phyloP scores from a whole-genome alignment of 257 asterid species.

The Leonotis leonurus region DNA sequence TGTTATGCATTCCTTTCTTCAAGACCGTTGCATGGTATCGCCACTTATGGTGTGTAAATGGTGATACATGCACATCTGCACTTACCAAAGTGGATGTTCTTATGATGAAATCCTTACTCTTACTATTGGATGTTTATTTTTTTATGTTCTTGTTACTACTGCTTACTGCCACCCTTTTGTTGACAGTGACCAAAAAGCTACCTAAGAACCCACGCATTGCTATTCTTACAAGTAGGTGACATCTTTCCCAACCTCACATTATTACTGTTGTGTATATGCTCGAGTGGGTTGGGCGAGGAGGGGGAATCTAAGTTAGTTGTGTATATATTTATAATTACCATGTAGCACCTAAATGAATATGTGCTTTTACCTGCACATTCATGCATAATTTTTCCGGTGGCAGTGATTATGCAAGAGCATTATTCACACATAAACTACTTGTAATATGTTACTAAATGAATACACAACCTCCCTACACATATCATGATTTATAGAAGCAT shows the following conservation, averaged over 20 bases:
- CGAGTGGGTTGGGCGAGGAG: neutral
- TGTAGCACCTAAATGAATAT: neutral
- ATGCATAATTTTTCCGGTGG: neutral
- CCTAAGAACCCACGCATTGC: conserved; percentile 13
- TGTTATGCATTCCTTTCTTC: too few relatives aligned
- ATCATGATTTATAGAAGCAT: neutral
- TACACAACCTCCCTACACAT: neutral
- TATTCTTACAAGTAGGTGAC: conserved; percentile 39
- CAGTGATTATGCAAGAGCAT: neutral
- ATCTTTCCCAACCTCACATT: neutral
- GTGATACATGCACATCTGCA: neutral
- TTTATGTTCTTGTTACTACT: conserved; percentile 15
- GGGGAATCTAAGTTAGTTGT: neutral
- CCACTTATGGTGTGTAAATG: neutral
- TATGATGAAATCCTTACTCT: neutral
- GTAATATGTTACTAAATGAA: neutral
- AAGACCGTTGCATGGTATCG: neutral
- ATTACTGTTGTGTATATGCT: neutral
- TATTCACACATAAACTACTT: neutral
- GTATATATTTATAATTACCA: neutral
- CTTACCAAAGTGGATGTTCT: neutral
- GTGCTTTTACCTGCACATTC: neutral
- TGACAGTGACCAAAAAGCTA: conserved; percentile 47
- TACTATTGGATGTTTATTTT: neutral
- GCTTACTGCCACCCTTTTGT: conserved; percentile 23